Percentiles rank a stretch among this genome's conserved stretches.
Conservation (phyloP, 1,284 basidiomycete genomes). For the Hymenochaete sp. region DNA sequence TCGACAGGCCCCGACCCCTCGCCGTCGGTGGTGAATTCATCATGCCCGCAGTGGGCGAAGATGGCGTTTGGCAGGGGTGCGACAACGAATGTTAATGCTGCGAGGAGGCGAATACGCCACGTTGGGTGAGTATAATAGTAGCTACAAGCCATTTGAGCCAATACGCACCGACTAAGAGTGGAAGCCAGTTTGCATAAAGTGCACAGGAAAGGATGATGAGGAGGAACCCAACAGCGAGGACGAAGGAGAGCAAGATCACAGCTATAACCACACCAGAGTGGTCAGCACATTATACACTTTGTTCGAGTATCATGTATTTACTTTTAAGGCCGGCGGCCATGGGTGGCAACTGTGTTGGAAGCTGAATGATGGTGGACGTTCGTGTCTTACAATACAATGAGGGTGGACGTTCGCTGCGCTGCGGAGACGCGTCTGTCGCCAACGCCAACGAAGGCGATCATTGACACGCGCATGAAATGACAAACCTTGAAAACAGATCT, state of each 20-base stretch:
- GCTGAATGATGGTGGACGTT: too few relatives aligned
- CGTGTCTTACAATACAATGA: too few relatives aligned
- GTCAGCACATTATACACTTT: background rate
- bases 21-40: constrained; percentile 71
- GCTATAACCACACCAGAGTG: constrained; percentile 36
- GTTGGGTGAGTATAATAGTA: background rate
- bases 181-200: constrained; percentile 94
- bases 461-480: too few relatives aligned
- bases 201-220: constrained; percentile 98
- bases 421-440: too few relatives aligned
- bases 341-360: background rate
- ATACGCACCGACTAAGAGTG: constrained; percentile 82
- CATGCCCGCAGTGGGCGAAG: constrained; percentile 74
- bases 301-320: constrained; percentile 4
- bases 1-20: constrained; percentile 59
- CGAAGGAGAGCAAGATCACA: constrained; percentile 91
- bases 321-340: constrained; percentile 26
- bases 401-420: too few relatives aligned
- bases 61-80: constrained; percentile 94
- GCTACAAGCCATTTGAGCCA: background rate
- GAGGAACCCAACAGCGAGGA: constrained; percentile 93
- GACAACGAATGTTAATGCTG: constrained; percentile 92
- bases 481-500: too few relatives aligned
- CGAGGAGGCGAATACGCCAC: too few relatives aligned
- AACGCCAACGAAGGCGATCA: too few relatives aligned